Percentiles rank a stretch among this genome's conserved stretches.
These are phyloP conservation scores for Kodamaea nitidulidarum DNA, from an alignment of 805 yeast genomes.

Conservation along the genomic window DNA sequence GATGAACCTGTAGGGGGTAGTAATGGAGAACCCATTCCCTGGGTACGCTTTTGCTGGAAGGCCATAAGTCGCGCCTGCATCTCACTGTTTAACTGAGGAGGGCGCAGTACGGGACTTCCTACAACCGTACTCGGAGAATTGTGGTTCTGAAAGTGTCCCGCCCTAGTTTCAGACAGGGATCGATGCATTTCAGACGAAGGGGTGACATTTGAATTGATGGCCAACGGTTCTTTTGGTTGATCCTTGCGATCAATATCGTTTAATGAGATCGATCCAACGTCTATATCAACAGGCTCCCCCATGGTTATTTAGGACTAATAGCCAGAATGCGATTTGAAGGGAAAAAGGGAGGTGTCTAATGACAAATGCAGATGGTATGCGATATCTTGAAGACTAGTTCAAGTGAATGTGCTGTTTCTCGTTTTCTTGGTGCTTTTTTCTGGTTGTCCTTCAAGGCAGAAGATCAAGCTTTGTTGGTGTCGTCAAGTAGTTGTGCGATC, in stretches of 20 bases:
- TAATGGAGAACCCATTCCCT: slow-evolving; percentile 14
- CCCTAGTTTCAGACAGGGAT: slow-evolving; percentile 4
- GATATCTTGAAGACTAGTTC: too few relatives aligned
- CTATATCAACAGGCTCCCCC: slow-evolving; percentile 1
- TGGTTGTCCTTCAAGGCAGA: too few relatives aligned
- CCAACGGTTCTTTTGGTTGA: background rate
- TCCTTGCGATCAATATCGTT: background rate
- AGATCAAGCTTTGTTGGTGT: too few relatives aligned
- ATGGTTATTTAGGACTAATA: background rate
- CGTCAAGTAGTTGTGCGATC: too few relatives aligned
- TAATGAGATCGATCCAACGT: slow-evolving; percentile 1
- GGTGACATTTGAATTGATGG: background rate
- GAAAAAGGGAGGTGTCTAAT: background rate
- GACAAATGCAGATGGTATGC: background rate
- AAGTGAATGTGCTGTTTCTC: too few relatives aligned
- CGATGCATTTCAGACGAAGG: background rate
- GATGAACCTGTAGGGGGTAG: slow-evolving; percentile 10
- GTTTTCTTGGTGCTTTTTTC: too few relatives aligned
- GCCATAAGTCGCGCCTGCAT: slow-evolving; percentile 85
- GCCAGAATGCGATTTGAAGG: background rate
- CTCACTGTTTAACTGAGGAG: slow-evolving; percentile 44
- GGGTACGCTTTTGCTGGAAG: slow-evolving; percentile 71
- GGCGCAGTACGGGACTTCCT: slow-evolving; percentile 5
- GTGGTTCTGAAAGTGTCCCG: background rate
- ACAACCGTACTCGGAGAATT: background rate